Evolutionary conservation across 371 early-diverging fungal species (phyloP).

Genomic region (Rhizopus microsporus): DNA sequence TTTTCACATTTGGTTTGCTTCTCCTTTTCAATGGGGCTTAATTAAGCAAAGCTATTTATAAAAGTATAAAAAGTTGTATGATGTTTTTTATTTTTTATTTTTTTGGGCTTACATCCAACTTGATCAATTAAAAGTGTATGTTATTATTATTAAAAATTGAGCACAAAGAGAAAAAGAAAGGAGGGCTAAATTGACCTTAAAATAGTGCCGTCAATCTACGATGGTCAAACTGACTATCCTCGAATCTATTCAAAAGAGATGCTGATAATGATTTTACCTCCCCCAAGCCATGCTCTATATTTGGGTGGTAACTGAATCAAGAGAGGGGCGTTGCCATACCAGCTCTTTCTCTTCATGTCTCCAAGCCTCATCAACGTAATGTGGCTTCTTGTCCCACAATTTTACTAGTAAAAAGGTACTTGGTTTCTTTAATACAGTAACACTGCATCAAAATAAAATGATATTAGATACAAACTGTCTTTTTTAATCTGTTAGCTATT

Average conservation of each 20-base stretch:
- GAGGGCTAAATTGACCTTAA: constrained; percentile 80
- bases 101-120: constrained; percentile 65
- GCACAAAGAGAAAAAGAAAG: constrained; percentile 63
- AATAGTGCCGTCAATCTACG: constrained; percentile 78
- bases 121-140: constrained; percentile 69
- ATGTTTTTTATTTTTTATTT: neutral
- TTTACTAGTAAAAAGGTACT: constrained; percentile 46
- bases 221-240: constrained; percentile 85
- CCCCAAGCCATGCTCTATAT: constrained; percentile 12
- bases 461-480: no score
- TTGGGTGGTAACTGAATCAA: constrained; percentile 54
- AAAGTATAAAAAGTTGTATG: no score
- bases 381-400: constrained; percentile 55
- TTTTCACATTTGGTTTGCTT: no score
- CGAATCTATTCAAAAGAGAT: constrained; percentile 87
- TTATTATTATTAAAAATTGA: constrained; percentile 65
- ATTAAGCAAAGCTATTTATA: no score
- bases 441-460: no score
- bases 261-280: constrained; percentile 69
- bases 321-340: constrained; percentile 68
- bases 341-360: constrained; percentile 57
- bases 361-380: constrained; percentile 61
- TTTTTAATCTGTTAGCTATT: neutral
- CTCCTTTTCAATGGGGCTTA: no score
- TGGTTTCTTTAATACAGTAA: constrained; percentile 5